Base-by-base conservation (phyloP, 2,329 filamentous ascomycete species). In the Xylaria multiplex region DNA sequence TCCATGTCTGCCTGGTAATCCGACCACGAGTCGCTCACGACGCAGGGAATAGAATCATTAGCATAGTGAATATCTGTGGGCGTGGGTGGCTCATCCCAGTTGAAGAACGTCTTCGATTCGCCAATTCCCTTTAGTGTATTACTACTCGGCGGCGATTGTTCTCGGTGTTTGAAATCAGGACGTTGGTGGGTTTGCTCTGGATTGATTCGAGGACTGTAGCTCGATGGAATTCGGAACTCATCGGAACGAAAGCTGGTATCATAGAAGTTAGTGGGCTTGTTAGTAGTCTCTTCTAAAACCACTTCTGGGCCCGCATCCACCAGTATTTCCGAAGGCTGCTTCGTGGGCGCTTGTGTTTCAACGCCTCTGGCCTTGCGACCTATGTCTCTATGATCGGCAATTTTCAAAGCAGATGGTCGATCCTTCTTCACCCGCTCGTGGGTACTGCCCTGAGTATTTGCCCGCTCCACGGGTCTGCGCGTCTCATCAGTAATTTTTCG, bases 1-100 rank as follows among this genome's bases (percentile, higher is more conserved):
- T 75, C 71, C 9, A 65, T 35, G 9, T 70, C 64, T 13, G 63
- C 60, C 27, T 66, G 65, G 3, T 54, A 42, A n/a, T 62, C 14
- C 16, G 58, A 67, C 71, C 68, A 74, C 16, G 65, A 58, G 7
- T 72, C 67, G 40, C 64, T 60, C 35, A 58, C 37, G 46, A 70
- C 50, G 49, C 24, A 24, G 6, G 69, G 66, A 8, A 62, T 58
- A 6, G 52, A 27, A 40, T 19, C 7, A 32, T 43, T 16, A 6
- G 37, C 30, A 30, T 66, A 59, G 19, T 65, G 58, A 2, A 57
- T 8, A 19, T 71, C 65, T 1, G 22, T 59, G 16, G 70, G 71
- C 9, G 69, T 72, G 13, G 59, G 54, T 0, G 71, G 71, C 13
- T 67, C 56, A 13, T 66, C 52, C 67, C 67, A 70, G n/a, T 27